Base-by-base conservation (phyloP, 331 rosid genomes). In the Saraca asoca region DNA sequence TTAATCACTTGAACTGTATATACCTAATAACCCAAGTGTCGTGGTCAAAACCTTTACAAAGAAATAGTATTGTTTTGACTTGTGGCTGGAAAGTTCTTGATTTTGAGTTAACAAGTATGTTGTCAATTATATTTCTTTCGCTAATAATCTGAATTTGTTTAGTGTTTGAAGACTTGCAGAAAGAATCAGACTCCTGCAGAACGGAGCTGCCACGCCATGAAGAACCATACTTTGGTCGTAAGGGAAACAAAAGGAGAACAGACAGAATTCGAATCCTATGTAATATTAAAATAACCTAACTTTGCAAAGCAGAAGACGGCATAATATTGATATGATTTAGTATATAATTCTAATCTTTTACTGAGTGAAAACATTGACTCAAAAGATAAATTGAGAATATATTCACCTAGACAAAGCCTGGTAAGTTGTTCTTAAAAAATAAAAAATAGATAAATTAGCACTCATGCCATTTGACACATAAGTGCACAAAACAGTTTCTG, bases 211-310 rank as follows among this genome's bases (percentile, higher is more conserved):
- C 52, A 66, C 56, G 60, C 18, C 15, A 34, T 63, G 33, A 64
- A 46, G 52, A 54, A 29, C 56, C 39, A 71, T 71, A 12, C 51
- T 61, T 71, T 71, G 69, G 48, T 71, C 56, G 48, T 44, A 14
- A 29, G 1, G 5, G 33, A 7, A 39, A 41, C 11, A 24, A 7
- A 33, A 46, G 16, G 16, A 8, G 6, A 16, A 31, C 6, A 31
- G 62, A 70, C 60, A 38, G 44, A 51, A 49, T 59, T 60, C 60
- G 68, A 60, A 70, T 70, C 75, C 75, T 49, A 70, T 70, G 75
- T 59, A 38, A 17, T 49, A 34, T 39, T 39, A 8, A 5, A 14
- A 49, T n/a, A n/a, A 8, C 9, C 11, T 7, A 16, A 31, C 31
- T 46, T 33, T 15, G 1, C 15, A 16, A 12, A 51, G 39, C 51